Evolutionary conservation across 2,329 filamentous ascomycete species (phyloP).

Genomic region (Onygena corvina): DNA sequence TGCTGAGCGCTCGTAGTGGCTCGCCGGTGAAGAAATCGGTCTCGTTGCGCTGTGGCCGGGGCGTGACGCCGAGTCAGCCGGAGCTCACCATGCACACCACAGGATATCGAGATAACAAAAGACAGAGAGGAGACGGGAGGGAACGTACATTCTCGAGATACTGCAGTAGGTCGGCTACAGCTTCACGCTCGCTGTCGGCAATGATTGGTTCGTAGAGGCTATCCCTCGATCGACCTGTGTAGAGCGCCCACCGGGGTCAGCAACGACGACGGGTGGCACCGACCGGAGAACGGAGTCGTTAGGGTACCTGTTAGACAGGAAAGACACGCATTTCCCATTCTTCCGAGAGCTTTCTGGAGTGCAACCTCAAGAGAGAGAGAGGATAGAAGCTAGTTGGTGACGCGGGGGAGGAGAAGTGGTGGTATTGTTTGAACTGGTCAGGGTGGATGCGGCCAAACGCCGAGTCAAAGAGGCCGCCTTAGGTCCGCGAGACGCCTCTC

Average conservation of each 20-base stretch:
- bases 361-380: neutral
- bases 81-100: neutral
- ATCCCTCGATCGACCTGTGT: conserved; percentile 62
- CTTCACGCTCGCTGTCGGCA: conserved; percentile 91
- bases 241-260: conserved; percentile 30
- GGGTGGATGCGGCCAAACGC: neutral
- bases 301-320: conserved; percentile 29
- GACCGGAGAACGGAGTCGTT: conserved; percentile 25
- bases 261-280: conserved; percentile 29
- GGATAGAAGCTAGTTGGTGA: neutral
- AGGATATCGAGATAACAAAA: neutral
- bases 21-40: conserved; percentile 98
- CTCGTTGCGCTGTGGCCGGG: conserved; percentile 60
- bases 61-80: neutral
- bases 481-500: neutral
- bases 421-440: neutral
- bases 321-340: conserved; percentile 31
- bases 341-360: conserved; percentile 3
- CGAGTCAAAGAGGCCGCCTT: too few species aligned
- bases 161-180: conserved; percentile 85
- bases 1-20: conserved; percentile 83
- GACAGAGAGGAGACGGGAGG: neutral
- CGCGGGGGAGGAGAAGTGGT: neutral
- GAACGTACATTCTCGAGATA: conserved; percentile 84
- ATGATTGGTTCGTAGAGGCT: conserved; percentile 75